Base-by-base conservation (phyloP, 2,329 filamentous ascomycete species). In the Neobulgaria alba region DNA sequence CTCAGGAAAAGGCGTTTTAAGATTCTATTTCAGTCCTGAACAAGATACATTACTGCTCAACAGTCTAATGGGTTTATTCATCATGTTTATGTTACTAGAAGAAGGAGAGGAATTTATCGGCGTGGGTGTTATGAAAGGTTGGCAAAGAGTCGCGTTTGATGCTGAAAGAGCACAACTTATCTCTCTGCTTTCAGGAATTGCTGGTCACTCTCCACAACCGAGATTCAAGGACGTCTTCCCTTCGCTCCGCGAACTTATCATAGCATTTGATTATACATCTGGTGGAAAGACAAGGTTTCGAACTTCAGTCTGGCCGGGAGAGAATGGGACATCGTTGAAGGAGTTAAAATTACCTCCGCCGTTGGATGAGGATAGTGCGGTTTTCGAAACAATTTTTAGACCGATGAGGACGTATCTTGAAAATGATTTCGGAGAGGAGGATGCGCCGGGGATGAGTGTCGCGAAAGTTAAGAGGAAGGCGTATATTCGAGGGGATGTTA, bases 61-160 rank as follows among this genome's bases (percentile, higher is more conserved):
- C 29, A 52, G 48, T 18, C 36, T 57, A 9, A 57, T 57, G 47
- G 55, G 54, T 3, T 35, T 58, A 10, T 57, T 57, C 15, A 53
- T 58, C 42, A 53, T 56, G 49, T 57, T 56, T 36, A 55, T 58
- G 35, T 33, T 58, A 1, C 36, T 58, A 5, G 56, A 58, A 12
- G 54, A 53, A 10, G 46, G 55, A 9, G 34, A 51, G 12, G 45
- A 51, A 14, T 52, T 52, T 16, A 43, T 45, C 2, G 46, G 47
- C 2, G 38, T 47, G 4, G 51, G 49, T 4, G 43, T 50, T 1
- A 58, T 58, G 56, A 51, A 47, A 21, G 53, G 52, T 2, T 58
- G 56, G 56, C 42, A 56, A 32, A 49, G 50, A n/a, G 51, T 58
- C 4, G 56, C 56, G 5, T 50, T 58, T 15, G 56, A 58, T 35